Evolutionary conservation across 2,329 filamentous ascomycete genomes (phyloP).

Genomic region (Colletotrichum liriopes): DNA sequence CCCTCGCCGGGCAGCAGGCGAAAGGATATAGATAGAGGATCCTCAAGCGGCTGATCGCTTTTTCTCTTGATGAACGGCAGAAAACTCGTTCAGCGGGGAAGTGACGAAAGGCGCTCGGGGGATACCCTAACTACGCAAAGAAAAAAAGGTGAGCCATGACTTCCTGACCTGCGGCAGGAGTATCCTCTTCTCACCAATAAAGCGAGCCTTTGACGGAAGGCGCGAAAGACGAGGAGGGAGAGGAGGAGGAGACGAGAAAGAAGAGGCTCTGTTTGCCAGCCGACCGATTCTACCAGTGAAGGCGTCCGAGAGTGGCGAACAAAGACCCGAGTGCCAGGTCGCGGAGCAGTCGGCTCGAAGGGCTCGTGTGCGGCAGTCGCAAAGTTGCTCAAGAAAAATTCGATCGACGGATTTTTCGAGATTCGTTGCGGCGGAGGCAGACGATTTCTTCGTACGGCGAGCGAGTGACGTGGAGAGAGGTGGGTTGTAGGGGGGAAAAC

Average conservation of each 20-base stretch:
- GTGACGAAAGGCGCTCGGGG: conserved; percentile 18
- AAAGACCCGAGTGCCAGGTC: conserved; percentile 51
- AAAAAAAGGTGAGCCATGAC: conserved; percentile 38
- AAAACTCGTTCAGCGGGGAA: conserved; percentile 27
- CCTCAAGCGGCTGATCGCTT: conserved; percentile 19
- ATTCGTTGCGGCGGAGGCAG: conserved; percentile 47
- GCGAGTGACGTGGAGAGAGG: conserved; percentile 47
- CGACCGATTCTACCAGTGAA: conserved; percentile 68
- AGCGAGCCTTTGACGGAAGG: conserved; percentile 18
- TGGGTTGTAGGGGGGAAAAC: conserved; percentile 45
- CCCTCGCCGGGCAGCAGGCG: conserved; percentile 14
- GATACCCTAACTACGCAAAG: conserved; percentile 26
- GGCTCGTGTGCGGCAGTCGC: conserved; percentile 45
- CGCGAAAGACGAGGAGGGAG: background rate
- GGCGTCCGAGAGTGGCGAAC: conserved; percentile 66
- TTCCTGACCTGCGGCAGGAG: conserved; percentile 41
- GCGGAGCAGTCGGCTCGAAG: conserved; percentile 56
- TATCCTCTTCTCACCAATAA: conserved; percentile 42
- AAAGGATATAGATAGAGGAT: conserved; percentile 7
- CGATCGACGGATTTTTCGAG: conserved; percentile 41
- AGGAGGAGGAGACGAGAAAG: conserved; percentile 13
- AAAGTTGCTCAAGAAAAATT: conserved; percentile 43
- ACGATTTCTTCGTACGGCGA: conserved; percentile 55
- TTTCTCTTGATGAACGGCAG: conserved; percentile 28
- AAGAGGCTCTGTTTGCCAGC: conserved; percentile 28